phyloP scores from a whole-genome alignment of 306 rosid species.

The Prinsepia uniflora region DNA sequence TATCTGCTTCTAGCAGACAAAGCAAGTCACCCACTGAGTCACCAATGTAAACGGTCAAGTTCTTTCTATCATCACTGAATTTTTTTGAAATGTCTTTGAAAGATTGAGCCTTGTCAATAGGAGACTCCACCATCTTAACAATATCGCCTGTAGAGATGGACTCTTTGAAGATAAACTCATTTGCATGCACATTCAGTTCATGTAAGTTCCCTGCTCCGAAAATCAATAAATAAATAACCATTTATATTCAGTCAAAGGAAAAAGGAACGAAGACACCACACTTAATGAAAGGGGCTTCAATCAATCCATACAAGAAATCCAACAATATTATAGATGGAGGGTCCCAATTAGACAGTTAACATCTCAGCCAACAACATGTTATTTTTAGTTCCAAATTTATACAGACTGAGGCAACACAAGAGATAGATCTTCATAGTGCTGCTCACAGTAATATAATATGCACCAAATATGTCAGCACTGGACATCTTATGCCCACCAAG shows the following conservation, averaged over 20 bases:
- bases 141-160: conserved; percentile 83
- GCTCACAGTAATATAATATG: background rate
- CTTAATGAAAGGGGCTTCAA: background rate
- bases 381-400: background rate
- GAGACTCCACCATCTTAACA: conserved; percentile 80
- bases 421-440: background rate
- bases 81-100: conserved; percentile 46
- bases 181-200: conserved; percentile 69
- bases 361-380: background rate
- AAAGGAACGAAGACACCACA: background rate
- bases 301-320: background rate
- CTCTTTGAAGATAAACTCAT: conserved; percentile 69
- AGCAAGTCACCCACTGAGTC: conserved; percentile 94
- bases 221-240: conserved; percentile 15
- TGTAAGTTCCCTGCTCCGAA: conserved; percentile 60
- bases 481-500: conserved; percentile 1
- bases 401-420: background rate
- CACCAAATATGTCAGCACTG: background rate
- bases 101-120: conserved; percentile 75
- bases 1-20: conserved; percentile 91
- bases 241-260: conserved; percentile 1
- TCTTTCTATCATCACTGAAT: conserved; percentile 45
- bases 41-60: conserved; percentile 71
- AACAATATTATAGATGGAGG: background rate
- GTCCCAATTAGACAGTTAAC: background rate